Base-by-base conservation (phyloP, 2,329 filamentous ascomycete genomes). In the Periconia macrospinosa region DNA sequence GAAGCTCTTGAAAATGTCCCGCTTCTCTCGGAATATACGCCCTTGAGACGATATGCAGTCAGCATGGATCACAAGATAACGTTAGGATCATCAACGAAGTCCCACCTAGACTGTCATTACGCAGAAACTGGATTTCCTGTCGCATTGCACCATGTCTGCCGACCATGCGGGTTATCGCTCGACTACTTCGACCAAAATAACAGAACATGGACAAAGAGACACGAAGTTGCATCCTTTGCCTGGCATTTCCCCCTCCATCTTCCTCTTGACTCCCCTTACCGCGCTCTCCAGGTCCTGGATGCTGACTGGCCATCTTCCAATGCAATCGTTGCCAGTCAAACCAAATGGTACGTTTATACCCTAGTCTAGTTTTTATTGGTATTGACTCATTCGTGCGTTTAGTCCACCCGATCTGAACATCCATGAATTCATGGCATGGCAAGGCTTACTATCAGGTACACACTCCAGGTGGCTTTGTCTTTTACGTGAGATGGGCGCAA, bases 361-460 rank as follows among this genome's bases (percentile, higher is more conserved):
- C n/a, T n/a, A n/a, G n/a, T n/a, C n/a, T n/a, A n/a, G n/a, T n/a
- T n/a, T n/a, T n/a, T n/a, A 27, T 8, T 27, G 23, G 3, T 3
- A 27, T 27, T 8, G 8, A 27, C 23, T 3, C 23, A 27, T 5
- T 27, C 8, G 5, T 27, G 3, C 23, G 23, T 27, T 5, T 27
- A 8, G 83, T 44, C 82, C 84, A 0, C 41, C 69, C 0, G 70
- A 73, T 0, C 52, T 83, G 23, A 78, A 77, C 1, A 46, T 76
- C 0, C 79, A 84, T 14, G 85, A 87, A 50, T 86, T 78, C 45
- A 72, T 76, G 20, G 77, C 83, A 0, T 80, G 80, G 47, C 80
- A 84, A 53, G 72, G 68, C 0, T 65, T 85, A 0, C 60, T 82
- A 1, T 73, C 77, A 0, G 82, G 82, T 0, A 74, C 71, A 2